Evolutionary conservation across 2,329 filamentous ascomycete species (phyloP).

Genomic region (Colletotrichum magnum): DNA sequence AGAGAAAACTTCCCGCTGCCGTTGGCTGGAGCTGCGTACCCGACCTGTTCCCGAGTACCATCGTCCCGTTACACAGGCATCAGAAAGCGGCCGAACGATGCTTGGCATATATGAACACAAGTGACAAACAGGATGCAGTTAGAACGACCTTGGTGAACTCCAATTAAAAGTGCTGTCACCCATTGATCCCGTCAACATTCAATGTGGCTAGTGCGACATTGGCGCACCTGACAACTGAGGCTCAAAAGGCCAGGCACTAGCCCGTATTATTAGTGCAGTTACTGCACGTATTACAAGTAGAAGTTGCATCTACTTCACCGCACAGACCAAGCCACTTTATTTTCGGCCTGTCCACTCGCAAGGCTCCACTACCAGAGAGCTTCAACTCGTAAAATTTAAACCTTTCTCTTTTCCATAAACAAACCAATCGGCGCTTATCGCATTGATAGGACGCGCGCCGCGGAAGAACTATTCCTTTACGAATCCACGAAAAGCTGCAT

Average conservation of each 20-base stretch:
- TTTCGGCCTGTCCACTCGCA: conserved; percentile 10
- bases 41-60: too few relatives aligned
- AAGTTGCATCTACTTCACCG: conserved; percentile 11
- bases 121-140: too few relatives aligned
- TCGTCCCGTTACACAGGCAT: too few relatives aligned
- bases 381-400: conserved; percentile 38
- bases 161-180: too few relatives aligned
- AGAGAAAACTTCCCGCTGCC: too few relatives aligned
- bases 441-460: conserved; percentile 18
- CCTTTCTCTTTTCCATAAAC: conserved; percentile 8
- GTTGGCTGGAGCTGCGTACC: too few relatives aligned
- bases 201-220: conserved; percentile 4
- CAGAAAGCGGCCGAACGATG: too few relatives aligned
- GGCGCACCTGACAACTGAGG: conserved; percentile 13
- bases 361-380: conserved; percentile 38
- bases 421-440: conserved; percentile 10
- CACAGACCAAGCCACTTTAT: conserved; percentile 33
- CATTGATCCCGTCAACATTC: background rate
- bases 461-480: background rate
- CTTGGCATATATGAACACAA: too few relatives aligned
- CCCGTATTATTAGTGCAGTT: too few relatives aligned
- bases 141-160: too few relatives aligned
- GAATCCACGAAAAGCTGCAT: background rate
- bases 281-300: background rate
- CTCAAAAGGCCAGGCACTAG: conserved; percentile 3